phyloP scores from a whole-genome alignment of 1,284 basidiomycete species.

The Volvariella surrecta region DNA sequence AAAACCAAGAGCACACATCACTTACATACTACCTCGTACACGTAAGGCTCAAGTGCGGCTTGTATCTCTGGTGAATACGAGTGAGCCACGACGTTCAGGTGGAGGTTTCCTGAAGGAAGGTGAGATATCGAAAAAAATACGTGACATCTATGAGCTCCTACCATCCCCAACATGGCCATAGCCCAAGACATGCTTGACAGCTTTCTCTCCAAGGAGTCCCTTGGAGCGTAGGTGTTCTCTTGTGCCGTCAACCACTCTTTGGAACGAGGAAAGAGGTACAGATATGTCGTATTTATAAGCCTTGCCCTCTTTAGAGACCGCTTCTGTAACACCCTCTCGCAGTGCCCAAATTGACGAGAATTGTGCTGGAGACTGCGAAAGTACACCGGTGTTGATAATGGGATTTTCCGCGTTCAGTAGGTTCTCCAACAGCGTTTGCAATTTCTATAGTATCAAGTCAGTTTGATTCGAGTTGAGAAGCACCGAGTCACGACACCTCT shows the following conservation, averaged over 20 bases:
- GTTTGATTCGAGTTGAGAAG: background rate
- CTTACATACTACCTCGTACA: constrained; percentile 88
- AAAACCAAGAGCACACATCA: constrained; percentile 14
- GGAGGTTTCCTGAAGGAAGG: constrained; percentile 71
- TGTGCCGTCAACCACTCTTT: constrained; percentile 81
- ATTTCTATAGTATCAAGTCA: constrained; percentile 57
- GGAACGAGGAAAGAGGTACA: constrained; percentile 84
- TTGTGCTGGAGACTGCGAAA: constrained; percentile 90
- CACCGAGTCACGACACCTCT: constrained; percentile 49
- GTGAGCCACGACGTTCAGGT: constrained; percentile 89
- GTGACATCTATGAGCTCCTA: constrained; percentile 24
- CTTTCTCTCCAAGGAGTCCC: constrained; percentile 65
- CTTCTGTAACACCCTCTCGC: constrained; percentile 92
- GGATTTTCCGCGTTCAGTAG: constrained; percentile 70
- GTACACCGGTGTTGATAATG: constrained; percentile 84
- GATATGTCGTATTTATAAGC: constrained; percentile 98
- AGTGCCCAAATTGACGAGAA: constrained; percentile 88
- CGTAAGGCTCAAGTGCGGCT: constrained; percentile 86
- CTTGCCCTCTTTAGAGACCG: constrained; percentile 90
- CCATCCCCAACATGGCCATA: constrained; percentile 98
- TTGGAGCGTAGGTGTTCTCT: constrained; percentile 66
- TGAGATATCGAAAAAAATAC: constrained; percentile 9
- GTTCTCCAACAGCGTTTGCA: constrained; percentile 72
- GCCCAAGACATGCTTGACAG: constrained; percentile 80
- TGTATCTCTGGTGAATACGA: constrained; percentile 82